Conservation (phyloP, 441 rosid genomes). For the Daphne laureola region DNA sequence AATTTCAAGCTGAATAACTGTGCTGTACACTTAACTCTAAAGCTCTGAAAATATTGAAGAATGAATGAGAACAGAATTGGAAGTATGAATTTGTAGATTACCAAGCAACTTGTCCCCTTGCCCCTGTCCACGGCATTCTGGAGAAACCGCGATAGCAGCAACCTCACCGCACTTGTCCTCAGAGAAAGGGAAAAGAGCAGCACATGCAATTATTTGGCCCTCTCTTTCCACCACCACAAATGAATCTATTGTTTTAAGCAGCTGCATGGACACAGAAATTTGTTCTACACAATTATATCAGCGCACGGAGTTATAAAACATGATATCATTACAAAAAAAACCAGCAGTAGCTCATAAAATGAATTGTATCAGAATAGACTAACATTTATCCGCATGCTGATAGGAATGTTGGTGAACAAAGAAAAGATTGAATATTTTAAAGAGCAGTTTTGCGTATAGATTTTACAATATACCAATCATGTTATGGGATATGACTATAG, state of each 20-base stretch:
- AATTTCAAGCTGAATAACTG: too few species aligned
- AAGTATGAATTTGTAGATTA: slow-evolving; percentile 17
- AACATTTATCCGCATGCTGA: neutral
- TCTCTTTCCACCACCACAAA: slow-evolving; percentile 83
- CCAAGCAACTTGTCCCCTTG: slow-evolving; percentile 94
- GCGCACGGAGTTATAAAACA: too few species aligned
- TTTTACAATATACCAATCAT: too few species aligned
- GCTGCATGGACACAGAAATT: slow-evolving; percentile 25
- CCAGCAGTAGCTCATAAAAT: slow-evolving; percentile 1
- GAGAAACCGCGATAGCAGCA: slow-evolving; percentile 85
- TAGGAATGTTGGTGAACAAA: neutral
- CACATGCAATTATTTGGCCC: slow-evolving; percentile 90
- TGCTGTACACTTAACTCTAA: too few species aligned
- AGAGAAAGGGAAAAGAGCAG: slow-evolving; percentile 81
- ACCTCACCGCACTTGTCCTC: slow-evolving; percentile 81
- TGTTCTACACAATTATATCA: too few species aligned
- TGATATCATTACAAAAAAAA: slow-evolving; percentile 1
- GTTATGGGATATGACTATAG: too few species aligned
- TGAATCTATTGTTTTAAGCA: slow-evolving; percentile 56
- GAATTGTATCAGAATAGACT: neutral
- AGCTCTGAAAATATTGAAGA: too few species aligned
- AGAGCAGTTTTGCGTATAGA: too few species aligned
- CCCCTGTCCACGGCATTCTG: slow-evolving; percentile 94
- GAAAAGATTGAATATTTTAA: too few species aligned
- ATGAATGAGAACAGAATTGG: too few species aligned